Base-by-base conservation (phyloP, 139 green algal genomes). In the Pleodorina starrii region DNA sequence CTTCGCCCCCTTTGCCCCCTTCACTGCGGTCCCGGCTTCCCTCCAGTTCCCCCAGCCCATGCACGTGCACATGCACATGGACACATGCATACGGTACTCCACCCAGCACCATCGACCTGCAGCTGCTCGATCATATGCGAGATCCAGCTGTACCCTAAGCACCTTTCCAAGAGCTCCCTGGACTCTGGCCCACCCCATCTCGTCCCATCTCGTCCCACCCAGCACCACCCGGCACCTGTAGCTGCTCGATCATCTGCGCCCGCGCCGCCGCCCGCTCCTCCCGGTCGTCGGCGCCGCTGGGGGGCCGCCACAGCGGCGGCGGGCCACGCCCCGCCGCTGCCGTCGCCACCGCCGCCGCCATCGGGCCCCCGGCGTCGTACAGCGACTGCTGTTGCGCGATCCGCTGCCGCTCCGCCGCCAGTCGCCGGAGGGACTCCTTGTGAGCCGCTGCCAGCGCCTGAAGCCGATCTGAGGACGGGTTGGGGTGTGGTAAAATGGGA, bases 341-440 rank as follows among this genome's bases (percentile, higher is more conserved):
- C 44, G 40, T 29, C 16, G 21, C 17, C 29, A 32, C n/a, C 25
- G 44, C 83, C 35, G 68, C 81, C 29, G 69, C 32, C 11, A 71
- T n/a, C 0, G 42, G 40, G 12, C 40, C 38, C 6, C 27, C 2
- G 29, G 44, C 59, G 35, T 36, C 57, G 79, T 86, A 50, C 27
- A 66, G 36, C 29, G 54, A 73, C 50, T 91, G 87, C 87, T 85
- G 76, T 29, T 81, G 75, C 68, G 86, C 59, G 48, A 91, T 87
- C 68, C 76, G 66, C 48, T 87, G 77, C 46, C 78, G 60, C 36
- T 86, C 66, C 29, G 27, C 40, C 25, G 66, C 51, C 23, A 91
- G 66, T 7, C 60, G 77, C 23, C 78, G 87, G 38, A 87, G 46
- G 7, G 36, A 10, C 35, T 87, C 76, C 23, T 87, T 78, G 77